Evolutionary conservation across 305 asterid species (phyloP).

Genomic region (Nicotiana rustica): DNA sequence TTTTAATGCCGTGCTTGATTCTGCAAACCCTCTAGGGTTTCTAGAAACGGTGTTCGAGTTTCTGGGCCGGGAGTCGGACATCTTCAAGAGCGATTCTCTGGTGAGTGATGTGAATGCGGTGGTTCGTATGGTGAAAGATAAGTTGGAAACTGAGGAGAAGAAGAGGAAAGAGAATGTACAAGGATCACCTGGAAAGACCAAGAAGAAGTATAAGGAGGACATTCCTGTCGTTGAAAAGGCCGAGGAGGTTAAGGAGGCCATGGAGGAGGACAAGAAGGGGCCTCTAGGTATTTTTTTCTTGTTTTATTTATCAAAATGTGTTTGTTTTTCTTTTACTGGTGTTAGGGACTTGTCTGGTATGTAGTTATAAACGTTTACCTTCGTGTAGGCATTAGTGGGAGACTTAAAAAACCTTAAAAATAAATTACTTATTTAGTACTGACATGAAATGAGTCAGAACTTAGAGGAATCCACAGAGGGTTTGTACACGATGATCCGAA

Average conservation of each 20-base stretch:
- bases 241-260: conserved; percentile 22
- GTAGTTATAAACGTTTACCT: neutral
- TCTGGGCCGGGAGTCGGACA: conserved; percentile 67
- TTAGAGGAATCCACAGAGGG: neutral
- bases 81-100: conserved; percentile 64
- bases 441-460: neutral
- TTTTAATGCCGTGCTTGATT: conserved; percentile 58
- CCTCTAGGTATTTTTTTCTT: conserved; percentile 51
- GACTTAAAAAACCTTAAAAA: neutral
- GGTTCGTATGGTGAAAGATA: conserved; percentile 64
- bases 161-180: conserved; percentile 53
- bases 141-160: conserved; percentile 51
- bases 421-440: neutral
- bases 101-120: conserved; percentile 67
- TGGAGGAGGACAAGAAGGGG: conserved; percentile 48
- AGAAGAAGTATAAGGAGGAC: conserved; percentile 51
- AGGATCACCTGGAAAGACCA: conserved; percentile 36
- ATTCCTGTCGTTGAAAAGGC: neutral
- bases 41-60: conserved; percentile 63
- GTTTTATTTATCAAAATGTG: neutral
- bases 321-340: neutral
- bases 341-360: neutral
- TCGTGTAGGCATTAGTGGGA: neutral
- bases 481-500: neutral
- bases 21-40: conserved; percentile 66